Conservation (phyloP, 208 protist genomes). For the Crithidia thermophila region DNA sequence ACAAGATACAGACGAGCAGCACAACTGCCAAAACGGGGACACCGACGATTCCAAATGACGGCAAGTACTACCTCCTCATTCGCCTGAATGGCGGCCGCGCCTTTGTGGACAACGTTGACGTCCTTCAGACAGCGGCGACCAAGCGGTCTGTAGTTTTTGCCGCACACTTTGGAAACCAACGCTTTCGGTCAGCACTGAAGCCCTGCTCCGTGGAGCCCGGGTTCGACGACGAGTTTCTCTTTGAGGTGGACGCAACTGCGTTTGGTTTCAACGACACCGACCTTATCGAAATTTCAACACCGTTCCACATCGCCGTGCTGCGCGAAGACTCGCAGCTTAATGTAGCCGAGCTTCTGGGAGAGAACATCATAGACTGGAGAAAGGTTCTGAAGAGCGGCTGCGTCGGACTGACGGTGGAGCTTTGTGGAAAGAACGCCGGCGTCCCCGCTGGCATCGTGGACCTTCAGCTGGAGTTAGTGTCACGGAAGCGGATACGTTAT, state of each 20-base stretch:
- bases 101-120: slow-evolving; percentile 92
- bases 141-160: slow-evolving; percentile 65
- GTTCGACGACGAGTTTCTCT: slow-evolving; percentile 92
- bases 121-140: slow-evolving; percentile 29
- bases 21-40: not conserved
- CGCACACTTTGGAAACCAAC: slow-evolving; percentile 89
- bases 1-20: slow-evolving; percentile 41
- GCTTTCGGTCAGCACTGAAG: slow-evolving; percentile 59
- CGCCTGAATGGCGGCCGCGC: slow-evolving; percentile 80
- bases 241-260: slow-evolving; percentile 74
- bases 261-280: slow-evolving; percentile 66
- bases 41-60: slow-evolving; percentile 28
- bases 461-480: slow-evolving; percentile 87
- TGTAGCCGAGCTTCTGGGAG: slow-evolving; percentile 74
- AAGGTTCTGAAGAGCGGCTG: slow-evolving; percentile 88
- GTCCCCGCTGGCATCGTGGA: slow-evolving; percentile 92
- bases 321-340: slow-evolving; percentile 60
- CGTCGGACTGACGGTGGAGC: slow-evolving; percentile 89
- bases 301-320: slow-evolving; percentile 88
- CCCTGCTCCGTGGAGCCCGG: slow-evolving; percentile 57
- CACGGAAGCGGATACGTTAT: slow-evolving; percentile 54
- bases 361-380: slow-evolving; percentile 93
- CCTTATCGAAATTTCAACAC: slow-evolving; percentile 81
- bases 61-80: slow-evolving; percentile 80
- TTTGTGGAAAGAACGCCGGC: slow-evolving; percentile 84